A percentile compares a stretch with the other conserved stretches of the same genome.
Evolutionary conservation across 345 rosid species (phyloP).

Genomic region (Pseudoturritis turrita): DNA sequence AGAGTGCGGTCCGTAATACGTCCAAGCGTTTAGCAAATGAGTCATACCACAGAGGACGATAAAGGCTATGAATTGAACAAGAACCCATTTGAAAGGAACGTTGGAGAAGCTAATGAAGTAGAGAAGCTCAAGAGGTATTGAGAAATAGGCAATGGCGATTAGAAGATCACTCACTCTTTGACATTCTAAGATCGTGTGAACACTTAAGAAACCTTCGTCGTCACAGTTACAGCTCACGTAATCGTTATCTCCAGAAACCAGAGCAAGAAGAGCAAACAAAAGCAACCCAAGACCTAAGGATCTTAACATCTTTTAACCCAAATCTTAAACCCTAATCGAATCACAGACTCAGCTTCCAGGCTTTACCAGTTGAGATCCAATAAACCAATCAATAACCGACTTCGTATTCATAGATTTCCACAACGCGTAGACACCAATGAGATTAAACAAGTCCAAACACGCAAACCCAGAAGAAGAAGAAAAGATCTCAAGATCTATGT

Average conservation of each 20-base stretch:
- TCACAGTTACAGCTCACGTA: constrained; percentile 72
- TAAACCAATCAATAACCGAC: constrained; percentile 8
- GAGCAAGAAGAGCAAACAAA: constrained; percentile 36
- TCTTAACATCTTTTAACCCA: constrained; percentile 46
- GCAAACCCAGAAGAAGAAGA: constrained; percentile 18
- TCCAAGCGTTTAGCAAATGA: constrained; percentile 83
- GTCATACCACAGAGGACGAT: constrained; percentile 95
- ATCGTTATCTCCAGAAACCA: constrained; percentile 55
- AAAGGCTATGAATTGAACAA: constrained; percentile 74
- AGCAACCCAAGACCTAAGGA: constrained; percentile 52
- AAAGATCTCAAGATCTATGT: constrained; percentile 28
- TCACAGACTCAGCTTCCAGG: neutral
- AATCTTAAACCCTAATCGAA: constrained; percentile 32
- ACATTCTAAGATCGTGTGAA: constrained; percentile 68
- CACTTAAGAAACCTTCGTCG: constrained; percentile 70
- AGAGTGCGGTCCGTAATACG: constrained; percentile 84
- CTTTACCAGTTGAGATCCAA: constrained; percentile 21
- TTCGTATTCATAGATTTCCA: constrained; percentile 14
- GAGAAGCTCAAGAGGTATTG: constrained; percentile 88
- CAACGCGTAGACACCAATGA: constrained; percentile 12
- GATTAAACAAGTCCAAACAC: constrained; percentile 20
- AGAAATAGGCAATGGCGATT: constrained; percentile 87
- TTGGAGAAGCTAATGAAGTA: constrained; percentile 89
- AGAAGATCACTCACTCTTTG: constrained; percentile 90
- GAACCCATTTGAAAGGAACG: constrained; percentile 97